Evolutionary conservation across 1,139 yeast species (phyloP).

Genomic region (Hanseniaspora uvarum): DNA sequence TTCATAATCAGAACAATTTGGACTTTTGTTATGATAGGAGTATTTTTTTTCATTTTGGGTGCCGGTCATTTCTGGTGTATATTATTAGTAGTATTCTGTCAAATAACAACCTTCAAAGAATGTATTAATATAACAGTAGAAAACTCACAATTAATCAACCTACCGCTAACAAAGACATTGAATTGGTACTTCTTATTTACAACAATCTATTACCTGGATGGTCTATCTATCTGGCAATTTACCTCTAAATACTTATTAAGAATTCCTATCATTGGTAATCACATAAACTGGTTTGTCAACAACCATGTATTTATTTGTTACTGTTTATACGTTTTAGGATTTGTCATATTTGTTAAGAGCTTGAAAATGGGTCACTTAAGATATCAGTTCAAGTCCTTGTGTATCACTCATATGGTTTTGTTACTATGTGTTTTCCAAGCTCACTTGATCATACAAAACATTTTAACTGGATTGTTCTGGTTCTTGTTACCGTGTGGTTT

Average conservation of each 20-base stretch:
- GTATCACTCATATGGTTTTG: constrained; percentile 89
- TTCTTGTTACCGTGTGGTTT: constrained; percentile 81
- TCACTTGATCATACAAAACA: constrained; percentile 81
- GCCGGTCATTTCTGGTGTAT: constrained; percentile 83
- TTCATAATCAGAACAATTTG: constrained; percentile 85
- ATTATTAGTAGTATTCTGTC: constrained; percentile 57
- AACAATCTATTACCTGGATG: constrained; percentile 80
- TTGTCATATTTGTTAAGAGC: constrained; percentile 80
- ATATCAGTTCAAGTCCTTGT: constrained; percentile 88
- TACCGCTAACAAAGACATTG: constrained; percentile 73
- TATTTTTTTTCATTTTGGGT: constrained; percentile 61
- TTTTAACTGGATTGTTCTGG: constrained; percentile 88
- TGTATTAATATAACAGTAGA: constrained; percentile 77
- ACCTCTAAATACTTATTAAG: constrained; percentile 34
- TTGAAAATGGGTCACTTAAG: constrained; percentile 79
- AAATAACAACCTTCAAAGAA: constrained; percentile 78
- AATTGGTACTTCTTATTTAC: constrained; percentile 83
- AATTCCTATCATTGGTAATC: constrained; percentile 21
- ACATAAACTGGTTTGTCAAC: constrained; percentile 36
- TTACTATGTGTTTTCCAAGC: constrained; percentile 87
- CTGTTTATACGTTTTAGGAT: constrained; percentile 75
- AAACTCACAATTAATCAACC: constrained; percentile 71
- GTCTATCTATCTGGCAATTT: constrained; percentile 63
- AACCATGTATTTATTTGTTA: constrained; percentile 83
- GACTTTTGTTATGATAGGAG: constrained; percentile 83